Conservation (phyloP, 495 filamentous ascomycete species). For the Poronia punctata region DNA sequence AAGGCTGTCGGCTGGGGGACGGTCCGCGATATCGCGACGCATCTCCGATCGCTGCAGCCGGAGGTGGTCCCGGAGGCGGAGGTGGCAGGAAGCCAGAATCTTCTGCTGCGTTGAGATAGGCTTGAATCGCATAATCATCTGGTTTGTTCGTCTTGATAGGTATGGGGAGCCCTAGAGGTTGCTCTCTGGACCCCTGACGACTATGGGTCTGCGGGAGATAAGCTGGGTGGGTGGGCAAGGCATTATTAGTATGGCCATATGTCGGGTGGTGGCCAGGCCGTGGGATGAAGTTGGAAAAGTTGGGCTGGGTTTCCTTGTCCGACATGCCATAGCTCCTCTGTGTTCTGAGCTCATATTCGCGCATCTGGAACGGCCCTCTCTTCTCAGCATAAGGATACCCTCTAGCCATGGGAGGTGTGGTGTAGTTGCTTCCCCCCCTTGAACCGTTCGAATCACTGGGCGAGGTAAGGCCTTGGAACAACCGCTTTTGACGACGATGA, state of each 20-base stretch:
- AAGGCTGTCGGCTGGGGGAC: not conserved
- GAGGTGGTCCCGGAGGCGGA: conserved; percentile 10
- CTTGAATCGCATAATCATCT: conserved; percentile 18
- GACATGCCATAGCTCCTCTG: conserved; percentile 17
- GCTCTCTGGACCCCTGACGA: conserved; percentile 18
- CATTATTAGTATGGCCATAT: conserved; percentile 14
- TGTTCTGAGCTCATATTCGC: conserved; percentile 18
- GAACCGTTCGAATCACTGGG: not conserved
- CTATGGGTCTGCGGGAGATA: conserved; percentile 35
- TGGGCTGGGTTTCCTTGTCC: conserved; percentile 12
- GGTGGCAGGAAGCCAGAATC: conserved; percentile 8
- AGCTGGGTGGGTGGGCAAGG: conserved; percentile 42
- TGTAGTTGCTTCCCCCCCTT: conserved; percentile 16
- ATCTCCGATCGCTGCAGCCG: not conserved
- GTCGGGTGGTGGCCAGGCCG: conserved; percentile 6
- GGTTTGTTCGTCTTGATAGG: conserved; percentile 14
- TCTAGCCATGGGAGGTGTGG: conserved; percentile 10
- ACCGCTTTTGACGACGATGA: conserved; percentile 31
- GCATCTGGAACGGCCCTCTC: conserved; percentile 3
- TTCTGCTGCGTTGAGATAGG: conserved; percentile 19
- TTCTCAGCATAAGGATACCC: conserved; percentile 3
- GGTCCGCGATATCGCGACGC: not conserved
- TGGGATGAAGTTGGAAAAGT: conserved; percentile 4
- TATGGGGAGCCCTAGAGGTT: conserved; percentile 12
- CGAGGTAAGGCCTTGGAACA: conserved; percentile 1